Base-by-base conservation (phyloP, 1,139 yeast species). In the Saccharomyces hybrid region DNA sequence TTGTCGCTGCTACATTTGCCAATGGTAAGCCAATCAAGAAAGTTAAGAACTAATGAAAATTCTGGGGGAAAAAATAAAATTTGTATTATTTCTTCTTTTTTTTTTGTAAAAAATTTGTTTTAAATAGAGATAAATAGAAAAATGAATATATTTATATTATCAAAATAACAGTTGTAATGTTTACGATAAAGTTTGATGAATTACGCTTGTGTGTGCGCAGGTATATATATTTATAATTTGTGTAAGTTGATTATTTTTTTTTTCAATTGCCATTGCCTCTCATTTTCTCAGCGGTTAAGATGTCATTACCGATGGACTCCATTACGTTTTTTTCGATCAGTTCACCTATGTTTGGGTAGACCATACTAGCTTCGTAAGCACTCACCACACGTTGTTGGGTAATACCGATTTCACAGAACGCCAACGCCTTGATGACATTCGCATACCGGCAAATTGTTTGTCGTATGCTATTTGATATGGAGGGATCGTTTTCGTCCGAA, bases 1-100 rank as follows among this genome's bases (percentile, higher is more conserved):
- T 93, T 59, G 98, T 93, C 47, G 99, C 97, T 46, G 99, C 98
- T 31, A 95, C 99, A 2, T 93, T 93, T 77, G 99, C 96, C 42
- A 75, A 75, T 59, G 80, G 78, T 50, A 68, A 73, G 55, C 64
- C 54, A 38, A 38, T 38, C 44, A 38, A 38, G 19, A 38, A 38
- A 38, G n/a, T 9, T 38, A 38, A 16, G 44, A 19, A 38, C 19
- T 38, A 11, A 38, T 38, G 44, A 38, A 16, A 16, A 38, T 16
- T 38, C 16, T 19, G 24, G 9, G 14, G 44, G 16, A 34, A 34
- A 34, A 11, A 16, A 16, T 14, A 34, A 38, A 38, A 38, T 38
- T 11, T 16, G 21, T 38, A 16, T 9, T 9, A 38, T 16, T 16
- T 16, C 21, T 28, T 8, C 4, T 28, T 28, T 38, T 38, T 38